Evolutionary conservation across 352 stramenopile genomes (phyloP).

Genomic region (Thalassiosira exigua): DNA sequence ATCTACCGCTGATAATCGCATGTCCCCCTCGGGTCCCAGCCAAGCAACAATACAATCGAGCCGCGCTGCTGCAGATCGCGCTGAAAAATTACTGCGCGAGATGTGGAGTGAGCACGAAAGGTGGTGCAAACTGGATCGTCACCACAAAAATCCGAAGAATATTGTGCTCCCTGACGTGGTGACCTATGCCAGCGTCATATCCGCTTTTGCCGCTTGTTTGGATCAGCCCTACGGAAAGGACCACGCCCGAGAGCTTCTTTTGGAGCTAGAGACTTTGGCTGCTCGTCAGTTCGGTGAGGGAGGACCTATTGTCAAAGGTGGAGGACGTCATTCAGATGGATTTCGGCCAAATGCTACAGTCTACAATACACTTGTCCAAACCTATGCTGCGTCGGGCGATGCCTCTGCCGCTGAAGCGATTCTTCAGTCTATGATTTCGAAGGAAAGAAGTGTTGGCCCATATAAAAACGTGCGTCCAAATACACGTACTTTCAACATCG

Average conservation of each 20-base stretch:
- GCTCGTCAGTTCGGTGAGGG: constrained; percentile 3
- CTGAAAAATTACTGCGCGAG: constrained; percentile 41
- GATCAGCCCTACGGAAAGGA: constrained; percentile 36
- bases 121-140: not conserved
- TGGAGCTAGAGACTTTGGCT: constrained; percentile 36
- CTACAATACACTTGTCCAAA: constrained; percentile 44
- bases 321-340: constrained; percentile 27
- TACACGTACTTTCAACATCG: constrained; percentile 61
- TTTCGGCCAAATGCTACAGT: constrained; percentile 29
- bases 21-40: not conserved
- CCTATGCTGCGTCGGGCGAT: constrained; percentile 36
- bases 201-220: constrained; percentile 40
- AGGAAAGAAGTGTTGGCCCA: constrained; percentile 26
- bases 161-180: constrained; percentile 31
- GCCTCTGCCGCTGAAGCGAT: constrained; percentile 21
- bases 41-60: constrained; percentile 4
- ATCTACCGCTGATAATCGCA: not conserved
- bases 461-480: constrained; percentile 49
- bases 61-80: constrained; percentile 25
- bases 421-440: constrained; percentile 33
- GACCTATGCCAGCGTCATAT: constrained; percentile 46
- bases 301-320: not conserved
- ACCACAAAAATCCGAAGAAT: not conserved
- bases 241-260: constrained; percentile 27
- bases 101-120: constrained; percentile 26